These are phyloP conservation scores for Coelastrella sp. DNA, from an alignment of 139 green algal genomes.

Conservation along the genomic window DNA sequence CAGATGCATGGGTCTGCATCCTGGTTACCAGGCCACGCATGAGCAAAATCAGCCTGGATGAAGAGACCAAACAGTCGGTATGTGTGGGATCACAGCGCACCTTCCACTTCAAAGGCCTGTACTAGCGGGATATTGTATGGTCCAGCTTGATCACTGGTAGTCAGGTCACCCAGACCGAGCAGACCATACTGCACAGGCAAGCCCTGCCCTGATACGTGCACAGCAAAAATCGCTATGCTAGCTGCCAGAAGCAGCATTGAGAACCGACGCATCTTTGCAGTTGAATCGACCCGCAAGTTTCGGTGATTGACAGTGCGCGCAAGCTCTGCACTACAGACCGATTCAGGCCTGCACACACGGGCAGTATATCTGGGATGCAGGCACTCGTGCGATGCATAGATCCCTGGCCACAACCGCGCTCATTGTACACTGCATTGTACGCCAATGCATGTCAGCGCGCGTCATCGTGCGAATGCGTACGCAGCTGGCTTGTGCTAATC, in stretches of 20 bases:
- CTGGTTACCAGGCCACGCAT: background rate
- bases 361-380: too few species aligned
- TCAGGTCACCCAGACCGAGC: conserved; percentile 38
- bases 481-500: too few species aligned
- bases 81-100: background rate
- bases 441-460: too few species aligned
- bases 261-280: background rate
- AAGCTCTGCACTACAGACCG: too few species aligned
- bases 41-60: background rate
- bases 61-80: background rate
- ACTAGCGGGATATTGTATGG: conserved; percentile 29
- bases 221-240: background rate
- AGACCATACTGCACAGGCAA: conserved; percentile 38
- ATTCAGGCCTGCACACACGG: too few species aligned
- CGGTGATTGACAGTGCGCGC: too few species aligned
- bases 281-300: too few species aligned
- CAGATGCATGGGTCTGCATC: background rate
- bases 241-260: background rate
- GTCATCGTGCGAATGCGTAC: too few species aligned
- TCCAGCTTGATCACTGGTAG: conserved; percentile 35
- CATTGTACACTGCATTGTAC: too few species aligned
- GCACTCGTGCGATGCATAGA: too few species aligned
- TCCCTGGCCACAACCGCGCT: too few species aligned
- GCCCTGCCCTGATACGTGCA: background rate
- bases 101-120: conserved; percentile 35